Evolutionary conservation across 257 asterid genomes (phyloP).

Genomic region (Henckelia pumila): DNA sequence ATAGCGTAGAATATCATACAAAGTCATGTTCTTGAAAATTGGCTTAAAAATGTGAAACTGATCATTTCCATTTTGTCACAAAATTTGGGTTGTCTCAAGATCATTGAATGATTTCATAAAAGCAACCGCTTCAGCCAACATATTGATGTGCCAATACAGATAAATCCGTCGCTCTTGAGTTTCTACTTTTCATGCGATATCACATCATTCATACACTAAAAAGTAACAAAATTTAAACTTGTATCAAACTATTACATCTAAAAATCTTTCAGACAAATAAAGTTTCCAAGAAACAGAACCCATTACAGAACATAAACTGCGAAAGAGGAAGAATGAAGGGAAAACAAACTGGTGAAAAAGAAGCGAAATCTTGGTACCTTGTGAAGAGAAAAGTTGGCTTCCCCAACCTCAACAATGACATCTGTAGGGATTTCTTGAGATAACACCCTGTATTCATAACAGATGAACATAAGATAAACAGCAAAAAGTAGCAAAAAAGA

Average conservation of each 20-base stretch:
- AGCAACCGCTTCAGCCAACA: background rate
- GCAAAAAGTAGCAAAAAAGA: background rate
- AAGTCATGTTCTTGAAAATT: background rate
- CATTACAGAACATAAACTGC: background rate
- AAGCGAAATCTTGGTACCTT: constrained; percentile 46
- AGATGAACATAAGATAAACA: background rate
- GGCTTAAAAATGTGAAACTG: background rate
- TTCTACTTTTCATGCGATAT: no score
- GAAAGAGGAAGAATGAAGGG: no score
- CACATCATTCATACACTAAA: no score
- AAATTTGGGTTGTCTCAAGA: background rate
- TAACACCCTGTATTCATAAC: constrained; percentile 61
- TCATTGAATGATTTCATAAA: background rate
- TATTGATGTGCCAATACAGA: background rate
- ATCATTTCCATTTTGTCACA: background rate
- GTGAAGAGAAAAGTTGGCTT: constrained; percentile 81
- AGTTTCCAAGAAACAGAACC: background rate
- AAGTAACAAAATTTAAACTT: background rate
- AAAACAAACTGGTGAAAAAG: no score
- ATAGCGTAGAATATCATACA: background rate
- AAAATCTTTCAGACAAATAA: no score
- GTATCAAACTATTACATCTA: background rate
- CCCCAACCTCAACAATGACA: constrained; percentile 74
- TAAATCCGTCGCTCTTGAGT: background rate
- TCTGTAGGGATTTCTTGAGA: constrained; percentile 91